Base-by-base conservation (phyloP, 1,284 basidiomycete species). In the Cyathus olla region DNA sequence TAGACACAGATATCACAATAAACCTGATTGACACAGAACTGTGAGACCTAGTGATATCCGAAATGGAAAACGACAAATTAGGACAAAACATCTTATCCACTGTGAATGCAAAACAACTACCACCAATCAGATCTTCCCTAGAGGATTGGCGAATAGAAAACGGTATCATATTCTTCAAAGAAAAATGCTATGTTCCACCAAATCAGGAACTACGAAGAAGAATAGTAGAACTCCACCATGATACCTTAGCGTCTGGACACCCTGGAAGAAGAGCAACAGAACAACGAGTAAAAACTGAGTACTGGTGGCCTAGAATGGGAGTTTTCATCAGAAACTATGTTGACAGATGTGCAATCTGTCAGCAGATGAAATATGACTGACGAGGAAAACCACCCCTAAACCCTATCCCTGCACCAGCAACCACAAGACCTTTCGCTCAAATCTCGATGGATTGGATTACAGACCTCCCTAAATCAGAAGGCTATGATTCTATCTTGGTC, bases 401-500 rank as follows among this genome's bases (percentile, higher is more conserved):
- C 29, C 64, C 64, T 0, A 72, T 72, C 3, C 19, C 56, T 55
- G 59, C 24, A 50, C 53, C 68, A 11, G 63, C 63, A 39, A 59
- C 62, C 4, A 47, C 37, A 0, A 26, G 62, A 55, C 72, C 69
- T 0, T 76, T 72, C 63, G 57, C 64, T 9, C 60, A 72, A 21
- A 59, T 70, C 2, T 56, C 66, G 0, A 67, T 69, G 65, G 75
- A 76, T 60, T 62, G 74, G 8, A 70, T 76, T 15, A 69, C 68
- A 0, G 66, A 72, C n/a, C 70, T 87, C 0, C 85, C 85, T 0
- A 5, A 9, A 9, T 78, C 75, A 0, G 26, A 67, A 6, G 67
- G 63, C 19, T 63, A 70, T 3, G 76, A 78, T 37, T 59, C 66
- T n/a, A 64, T 80, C 9, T 58, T 80, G 15, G 71, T 76, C 21